phyloP scores from a whole-genome alignment of 2,329 filamentous ascomycete species.

The Aureobasidium sp. region DNA sequence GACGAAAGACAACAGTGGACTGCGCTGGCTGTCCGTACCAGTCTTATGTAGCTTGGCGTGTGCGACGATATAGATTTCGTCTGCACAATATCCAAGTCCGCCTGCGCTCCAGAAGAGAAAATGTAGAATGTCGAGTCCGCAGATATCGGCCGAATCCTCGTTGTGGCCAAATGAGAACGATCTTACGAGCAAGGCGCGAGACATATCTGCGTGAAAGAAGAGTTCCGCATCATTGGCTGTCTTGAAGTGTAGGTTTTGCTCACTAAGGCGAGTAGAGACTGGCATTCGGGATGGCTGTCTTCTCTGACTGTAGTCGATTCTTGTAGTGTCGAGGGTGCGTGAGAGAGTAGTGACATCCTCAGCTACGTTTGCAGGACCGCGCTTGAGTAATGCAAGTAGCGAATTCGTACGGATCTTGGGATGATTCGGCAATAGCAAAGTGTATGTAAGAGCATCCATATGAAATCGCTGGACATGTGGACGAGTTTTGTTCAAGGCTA shows the following conservation, averaged over 20 bases:
- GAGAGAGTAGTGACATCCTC: background rate
- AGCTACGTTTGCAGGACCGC: background rate
- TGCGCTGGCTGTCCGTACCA: background rate
- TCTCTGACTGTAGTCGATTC: background rate
- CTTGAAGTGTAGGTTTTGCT: background rate
- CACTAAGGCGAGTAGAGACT: background rate
- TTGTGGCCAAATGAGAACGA: background rate
- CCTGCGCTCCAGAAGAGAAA: background rate
- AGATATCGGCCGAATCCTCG: too few species aligned
- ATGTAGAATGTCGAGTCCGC: background rate
- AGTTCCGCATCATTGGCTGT: background rate
- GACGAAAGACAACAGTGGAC: background rate
- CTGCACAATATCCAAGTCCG: background rate
- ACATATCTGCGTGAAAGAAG: background rate
- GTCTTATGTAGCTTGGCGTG: background rate
- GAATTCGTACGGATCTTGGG: background rate
- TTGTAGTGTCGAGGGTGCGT: background rate
- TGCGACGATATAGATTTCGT: background rate
- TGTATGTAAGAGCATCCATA: background rate
- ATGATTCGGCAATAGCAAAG: background rate
- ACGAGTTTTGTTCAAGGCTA: background rate
- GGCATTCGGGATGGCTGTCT: background rate
- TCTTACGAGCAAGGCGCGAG: background rate
- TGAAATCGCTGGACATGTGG: background rate
- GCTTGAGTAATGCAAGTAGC: background rate